Conservation (phyloP, 768 basidiomycete species). For the Baorangia bicolor region DNA sequence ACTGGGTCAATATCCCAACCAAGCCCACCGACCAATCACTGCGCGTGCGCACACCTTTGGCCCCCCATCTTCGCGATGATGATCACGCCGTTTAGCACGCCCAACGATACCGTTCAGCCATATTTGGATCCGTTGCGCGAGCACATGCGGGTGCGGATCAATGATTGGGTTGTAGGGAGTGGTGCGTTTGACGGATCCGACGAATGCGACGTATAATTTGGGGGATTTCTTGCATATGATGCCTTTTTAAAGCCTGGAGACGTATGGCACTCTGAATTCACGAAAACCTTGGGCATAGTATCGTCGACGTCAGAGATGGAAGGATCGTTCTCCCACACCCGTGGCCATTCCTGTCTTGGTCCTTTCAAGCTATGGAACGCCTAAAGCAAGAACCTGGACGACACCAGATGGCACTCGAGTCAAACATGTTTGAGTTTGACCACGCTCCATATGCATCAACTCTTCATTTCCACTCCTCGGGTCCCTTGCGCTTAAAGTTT, state of each 20-base stretch:
- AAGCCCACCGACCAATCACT: too few relatives aligned
- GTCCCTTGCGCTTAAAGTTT: not conserved
- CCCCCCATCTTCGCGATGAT: too few relatives aligned
- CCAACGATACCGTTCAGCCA: not conserved
- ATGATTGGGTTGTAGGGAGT: not conserved
- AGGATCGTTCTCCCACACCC: not conserved
- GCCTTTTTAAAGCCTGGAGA: not conserved
- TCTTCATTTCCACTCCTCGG: not conserved
- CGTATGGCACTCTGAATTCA: not conserved
- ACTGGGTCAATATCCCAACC: constrained; percentile 7
- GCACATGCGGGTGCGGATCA: constrained; percentile 1
- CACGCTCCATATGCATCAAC: not conserved
- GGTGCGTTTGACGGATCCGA: constrained; percentile 4
- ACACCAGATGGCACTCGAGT: not conserved
- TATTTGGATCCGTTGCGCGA: not conserved
- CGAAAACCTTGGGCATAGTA: not conserved
- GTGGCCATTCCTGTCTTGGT: not conserved
- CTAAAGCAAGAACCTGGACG: not conserved
- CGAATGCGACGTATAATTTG: not conserved
- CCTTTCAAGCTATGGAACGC: not conserved
- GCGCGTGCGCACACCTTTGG: too few relatives aligned
- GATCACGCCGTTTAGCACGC: too few relatives aligned
- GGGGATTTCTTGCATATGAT: not conserved
- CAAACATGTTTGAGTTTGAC: not conserved
- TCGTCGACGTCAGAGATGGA: not conserved